phyloP scores from a whole-genome alignment of 2,329 filamentous ascomycete genomes.

The Ceratocystis diversiconidia region DNA sequence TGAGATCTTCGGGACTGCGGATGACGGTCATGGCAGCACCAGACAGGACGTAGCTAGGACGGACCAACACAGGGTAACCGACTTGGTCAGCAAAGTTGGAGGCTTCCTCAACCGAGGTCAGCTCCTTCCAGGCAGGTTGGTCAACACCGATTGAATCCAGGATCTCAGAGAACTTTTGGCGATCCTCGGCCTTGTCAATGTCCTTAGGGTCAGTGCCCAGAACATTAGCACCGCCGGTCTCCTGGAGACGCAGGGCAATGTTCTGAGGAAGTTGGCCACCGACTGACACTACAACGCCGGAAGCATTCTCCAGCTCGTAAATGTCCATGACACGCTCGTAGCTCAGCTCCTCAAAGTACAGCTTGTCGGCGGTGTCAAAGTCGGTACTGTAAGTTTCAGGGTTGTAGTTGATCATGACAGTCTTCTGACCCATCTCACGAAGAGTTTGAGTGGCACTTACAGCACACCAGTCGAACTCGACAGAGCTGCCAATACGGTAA shows the following conservation, averaged over 20 bases:
- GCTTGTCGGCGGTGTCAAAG: slow-evolving; percentile 73
- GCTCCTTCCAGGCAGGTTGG: slow-evolving; percentile 95
- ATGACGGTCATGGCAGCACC: slow-evolving; percentile 99
- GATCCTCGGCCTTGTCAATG: slow-evolving; percentile 95
- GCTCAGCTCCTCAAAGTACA: slow-evolving; percentile 94
- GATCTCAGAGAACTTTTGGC: slow-evolving; percentile 96
- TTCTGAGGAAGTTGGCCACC: slow-evolving; percentile 95
- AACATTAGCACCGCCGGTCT: slow-evolving; percentile 76
- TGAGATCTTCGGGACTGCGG: slow-evolving; percentile 70
- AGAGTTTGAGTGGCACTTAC: slow-evolving; percentile 78
- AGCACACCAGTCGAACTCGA: slow-evolving; percentile 98
- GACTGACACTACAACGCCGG: slow-evolving; percentile 84
- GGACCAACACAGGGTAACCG: slow-evolving; percentile 86
- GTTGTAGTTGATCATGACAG: slow-evolving; percentile 91
- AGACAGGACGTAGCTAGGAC: slow-evolving; percentile 88
- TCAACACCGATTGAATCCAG: slow-evolving; percentile 93
- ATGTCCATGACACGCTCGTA: slow-evolving; percentile 99
- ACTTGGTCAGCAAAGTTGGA: slow-evolving; percentile 73
- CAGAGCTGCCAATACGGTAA: slow-evolving; percentile 92
- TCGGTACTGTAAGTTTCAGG: slow-evolving; percentile 74
- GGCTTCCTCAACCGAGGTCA: slow-evolving; percentile 79
- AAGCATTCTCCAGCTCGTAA: slow-evolving; percentile 77
- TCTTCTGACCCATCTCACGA: slow-evolving; percentile 83
- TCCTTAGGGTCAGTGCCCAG: slow-evolving; percentile 85
- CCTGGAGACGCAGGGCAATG: slow-evolving; percentile 86